Base-by-base conservation (phyloP, 495 filamentous ascomycete species). In the Jackrogersella minutella region DNA sequence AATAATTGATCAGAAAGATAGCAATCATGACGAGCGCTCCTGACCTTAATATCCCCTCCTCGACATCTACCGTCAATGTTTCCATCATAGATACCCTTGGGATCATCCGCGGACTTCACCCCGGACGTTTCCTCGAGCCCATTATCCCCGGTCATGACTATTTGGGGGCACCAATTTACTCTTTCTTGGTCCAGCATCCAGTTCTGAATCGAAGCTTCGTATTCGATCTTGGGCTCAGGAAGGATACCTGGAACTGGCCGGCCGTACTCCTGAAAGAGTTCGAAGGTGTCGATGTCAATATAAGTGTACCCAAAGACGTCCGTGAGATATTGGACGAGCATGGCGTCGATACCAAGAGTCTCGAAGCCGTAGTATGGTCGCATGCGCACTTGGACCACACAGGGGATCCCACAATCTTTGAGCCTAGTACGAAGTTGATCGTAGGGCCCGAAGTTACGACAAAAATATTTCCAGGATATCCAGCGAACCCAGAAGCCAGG, bases 361-460 rank as follows among this genome's bases (percentile, higher is more conserved):
- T 91, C 43, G 81, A 86, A n/a, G 82, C 77, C 10, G 78, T 90
- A 31, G 78, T 90, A 43, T 86, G 84, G 82, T 85, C 81, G 26
- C 86, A 88, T 60, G 72, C 73, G 51, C 88, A 90, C 68, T 84
- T 84, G 62, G 87, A 90, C 65, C 88, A 90, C 68, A 78, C 77
- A 7, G 88, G 87, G 9, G 80, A 89, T 51, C 78, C 81, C 2
- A 75, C 77, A 0, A 78, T 64, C 1, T 88, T 89, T 62, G 81
- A 78, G 0, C 30, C 80, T 0, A 76, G 67, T 21, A 85, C 85
- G 0, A 71, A 78, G 0, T 65, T 90, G 0, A 74, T 87, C 13
- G 81, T 88, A 21, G 88, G 88, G 0, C 84, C 82, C 0, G 86
- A 86, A 0, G 83, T 86, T 65, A 84, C 81, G 36, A 68, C 76